Evolutionary conservation across 805 yeast genomes (phyloP).

Genomic region (Lipomyces kockii): DNA sequence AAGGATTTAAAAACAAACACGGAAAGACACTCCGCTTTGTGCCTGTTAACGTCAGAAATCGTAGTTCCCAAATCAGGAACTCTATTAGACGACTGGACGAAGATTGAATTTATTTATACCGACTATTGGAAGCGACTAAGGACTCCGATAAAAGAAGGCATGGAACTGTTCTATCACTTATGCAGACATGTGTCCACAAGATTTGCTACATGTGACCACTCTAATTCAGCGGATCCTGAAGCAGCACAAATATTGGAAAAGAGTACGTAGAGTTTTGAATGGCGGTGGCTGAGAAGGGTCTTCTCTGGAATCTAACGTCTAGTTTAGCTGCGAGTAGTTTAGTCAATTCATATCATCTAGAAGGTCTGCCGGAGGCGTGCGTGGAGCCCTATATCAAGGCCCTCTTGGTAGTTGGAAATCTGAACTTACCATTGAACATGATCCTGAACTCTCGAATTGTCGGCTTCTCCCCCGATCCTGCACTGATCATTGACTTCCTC

Average conservation of each 20-base stretch:
- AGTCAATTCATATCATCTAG: constrained; percentile 4
- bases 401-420: not conserved
- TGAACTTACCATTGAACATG: constrained; percentile 10
- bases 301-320: not conserved
- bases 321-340: not conserved
- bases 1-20: not conserved
- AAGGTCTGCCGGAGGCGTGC: constrained; percentile 22
- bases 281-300: not conserved
- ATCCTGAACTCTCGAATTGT: constrained; percentile 12
- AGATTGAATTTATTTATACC: not conserved
- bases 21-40: not conserved
- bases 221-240: not conserved
- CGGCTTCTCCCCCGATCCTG: constrained; percentile 9
- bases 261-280: not conserved
- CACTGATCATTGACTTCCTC: not conserved
- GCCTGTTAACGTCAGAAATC: not conserved
- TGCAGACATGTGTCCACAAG: not conserved
- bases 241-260: not conserved
- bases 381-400: constrained; percentile 17
- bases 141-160: not conserved
- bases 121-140: not conserved
- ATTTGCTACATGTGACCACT: not conserved
- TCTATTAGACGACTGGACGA: not conserved
- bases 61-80: not conserved
- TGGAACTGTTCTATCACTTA: not conserved